phyloP scores from a whole-genome alignment of 2,329 filamentous ascomycete species.

The Botrytis porri region DNA sequence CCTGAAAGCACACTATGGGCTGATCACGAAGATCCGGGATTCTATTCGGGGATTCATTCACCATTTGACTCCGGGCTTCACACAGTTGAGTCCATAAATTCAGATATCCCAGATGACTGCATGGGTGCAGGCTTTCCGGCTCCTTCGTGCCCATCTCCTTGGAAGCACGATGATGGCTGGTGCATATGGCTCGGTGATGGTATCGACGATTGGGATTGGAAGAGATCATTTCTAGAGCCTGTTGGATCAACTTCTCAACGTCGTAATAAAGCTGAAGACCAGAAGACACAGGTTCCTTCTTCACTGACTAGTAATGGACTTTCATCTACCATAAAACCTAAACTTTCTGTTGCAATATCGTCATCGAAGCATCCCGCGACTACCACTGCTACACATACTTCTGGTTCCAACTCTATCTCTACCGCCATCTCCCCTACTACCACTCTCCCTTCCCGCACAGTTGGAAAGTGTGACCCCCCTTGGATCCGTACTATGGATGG shows the following conservation, averaged over 20 bases:
- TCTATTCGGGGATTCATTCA: neutral
- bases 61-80: neutral
- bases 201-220: neutral
- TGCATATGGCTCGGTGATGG: neutral
- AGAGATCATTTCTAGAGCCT: neutral
- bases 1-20: neutral
- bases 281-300: neutral
- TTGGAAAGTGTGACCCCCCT: neutral
- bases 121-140: neutral
- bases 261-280: neutral
- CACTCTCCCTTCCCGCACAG: neutral
- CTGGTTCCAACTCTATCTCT: neutral
- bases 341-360: neutral
- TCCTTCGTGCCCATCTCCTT: neutral
- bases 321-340: neutral
- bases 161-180: neutral
- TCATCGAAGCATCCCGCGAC: neutral
- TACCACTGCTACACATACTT: neutral
- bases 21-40: neutral
- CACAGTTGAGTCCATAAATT: neutral
- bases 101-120: neutral
- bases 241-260: neutral
- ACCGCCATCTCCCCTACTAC: neutral
- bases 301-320: neutral
- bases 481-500: conserved; percentile 9